phyloP scores from a whole-genome alignment of 2,329 filamentous ascomycete species.

The Clarireedia sp. region DNA sequence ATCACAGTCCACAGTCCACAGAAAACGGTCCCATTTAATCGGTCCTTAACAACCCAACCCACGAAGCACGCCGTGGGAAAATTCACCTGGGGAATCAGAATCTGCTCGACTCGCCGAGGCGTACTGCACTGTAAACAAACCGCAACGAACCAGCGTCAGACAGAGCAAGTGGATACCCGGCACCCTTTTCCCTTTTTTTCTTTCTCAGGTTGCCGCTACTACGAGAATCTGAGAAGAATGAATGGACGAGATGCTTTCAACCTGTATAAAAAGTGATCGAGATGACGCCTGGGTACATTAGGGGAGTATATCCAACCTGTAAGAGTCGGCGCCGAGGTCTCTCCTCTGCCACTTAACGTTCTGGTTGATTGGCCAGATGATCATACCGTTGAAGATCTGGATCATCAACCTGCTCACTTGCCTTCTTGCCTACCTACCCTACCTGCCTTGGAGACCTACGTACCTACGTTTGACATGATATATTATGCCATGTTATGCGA shows the following conservation, averaged over 20 bases:
- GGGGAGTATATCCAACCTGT: slow-evolving; percentile 2
- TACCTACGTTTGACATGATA: background rate
- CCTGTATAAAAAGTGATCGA: background rate
- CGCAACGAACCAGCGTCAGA: background rate
- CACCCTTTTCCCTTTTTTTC: background rate
- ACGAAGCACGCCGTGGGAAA: too few relatives aligned
- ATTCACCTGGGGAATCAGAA: too few relatives aligned
- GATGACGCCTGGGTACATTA: slow-evolving; percentile 6
- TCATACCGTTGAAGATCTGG: too few relatives aligned
- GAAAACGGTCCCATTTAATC: too few relatives aligned
- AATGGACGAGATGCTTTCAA: background rate
- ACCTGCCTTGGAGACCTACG: background rate
- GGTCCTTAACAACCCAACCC: too few relatives aligned
- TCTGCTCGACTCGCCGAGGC: too few relatives aligned
- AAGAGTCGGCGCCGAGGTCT: slow-evolving; percentile 2
- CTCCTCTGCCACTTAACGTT: background rate
- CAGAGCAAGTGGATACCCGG: background rate
- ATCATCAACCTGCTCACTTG: too few relatives aligned
- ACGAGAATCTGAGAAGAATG: background rate
- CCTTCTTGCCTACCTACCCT: too few relatives aligned
- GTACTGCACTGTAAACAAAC: too few relatives aligned
- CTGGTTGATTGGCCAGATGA: too few relatives aligned
- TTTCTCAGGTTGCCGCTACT: background rate
- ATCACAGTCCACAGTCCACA: too few relatives aligned
- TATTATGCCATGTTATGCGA: background rate